Base-by-base conservation (phyloP, 306 rosid genomes). In the Senna siamea region DNA sequence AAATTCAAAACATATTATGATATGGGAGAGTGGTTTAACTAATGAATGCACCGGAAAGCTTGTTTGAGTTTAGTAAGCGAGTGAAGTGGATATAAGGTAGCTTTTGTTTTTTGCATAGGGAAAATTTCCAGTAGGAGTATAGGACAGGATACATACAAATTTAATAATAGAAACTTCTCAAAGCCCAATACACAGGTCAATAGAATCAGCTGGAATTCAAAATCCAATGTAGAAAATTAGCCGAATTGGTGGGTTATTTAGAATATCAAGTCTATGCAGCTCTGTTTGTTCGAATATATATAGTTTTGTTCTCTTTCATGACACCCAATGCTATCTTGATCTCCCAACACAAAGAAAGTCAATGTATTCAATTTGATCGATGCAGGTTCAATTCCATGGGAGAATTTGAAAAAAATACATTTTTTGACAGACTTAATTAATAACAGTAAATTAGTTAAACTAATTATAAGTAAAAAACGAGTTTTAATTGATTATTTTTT, bases 121-220 rank as follows among this genome's bases (percentile, higher is more conserved):
- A 65, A 74, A 52, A 61, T 71, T 63, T 75, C 70, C 72, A 35
- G 58, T 28, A 35, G 50, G 54, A 65, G 38, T 15, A 6, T 48
- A 60, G 34, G 35, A 12, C 34, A 52, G 10, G 37, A 48, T 11
- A 57, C 69, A 48, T 11, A 57, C 69, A 56, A 35, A 44, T 57
- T 75, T 53, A 61, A 30, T 18, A 23, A 70, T 40, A 68, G 48
- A 14, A 37, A 44, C 43, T 26, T 65, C 62, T 46, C 22, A 28
- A 0, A 30, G 10, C 50, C 69, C 70, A 60, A 74, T 32, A 1
- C 6, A 52, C 0, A 40, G 68, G 68, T 70, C 74, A 73, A 54
- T 50, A 63, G 43, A 73, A 66, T 69, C 15, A 0, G 76, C 54
- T 69, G 80, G 72, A 66, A 47, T 81, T 83, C 83, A 70, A 71